Base-by-base conservation (phyloP, 164 flowering plant species). In the Cinnamomum micranthum region DNA sequence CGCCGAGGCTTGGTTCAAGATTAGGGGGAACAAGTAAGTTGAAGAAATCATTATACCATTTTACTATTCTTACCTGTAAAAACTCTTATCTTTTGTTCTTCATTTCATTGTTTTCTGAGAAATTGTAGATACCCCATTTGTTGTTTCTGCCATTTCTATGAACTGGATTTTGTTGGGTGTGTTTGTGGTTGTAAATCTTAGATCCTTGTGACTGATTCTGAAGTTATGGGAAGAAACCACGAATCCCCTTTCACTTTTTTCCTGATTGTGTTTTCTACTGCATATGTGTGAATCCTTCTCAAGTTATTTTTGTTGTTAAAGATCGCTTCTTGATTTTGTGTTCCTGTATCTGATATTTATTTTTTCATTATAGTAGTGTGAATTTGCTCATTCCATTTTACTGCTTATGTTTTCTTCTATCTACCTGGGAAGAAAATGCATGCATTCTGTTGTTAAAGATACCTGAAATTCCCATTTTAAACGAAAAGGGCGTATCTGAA, bases 1-100 rank as follows among this genome's bases (percentile, higher is more conserved):
- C 78, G 98, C 98, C 5, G 98, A 94, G 76, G 84, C 92, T 51
- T 94, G 98, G 98, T 94, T 94, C 89, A 94, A 90, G 76, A 91
- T 94, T 67, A 92, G 80, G 78, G 98, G 98, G 50, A 91, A 92
- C 82, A 94, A 90, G 98, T 94, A 76, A 86, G 94, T 84, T 33
- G 13, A 67, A 28, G 17, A 35, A 50, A 35, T 17, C 10, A 55
- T 15, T 55, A 17, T 55, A 15, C n/a, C 3, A 55, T 55, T 55
- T 55, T 19, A 14, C n/a, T 55, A 1, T 55, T 55, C 20, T 55
- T 55, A 14, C 22, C 17, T 67, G 50, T 25, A 22, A 64, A 64
- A 64, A 25, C 23, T 64, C 31, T 5, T 5, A 14, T 64, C 33
- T 67, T 33, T 17, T 24, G 11, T 0, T 23, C 17, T 25, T 14